These are phyloP conservation scores for Neoboletus brunneissimus DNA, from an alignment of 768 basidiomycete genomes.

Conservation along the genomic window DNA sequence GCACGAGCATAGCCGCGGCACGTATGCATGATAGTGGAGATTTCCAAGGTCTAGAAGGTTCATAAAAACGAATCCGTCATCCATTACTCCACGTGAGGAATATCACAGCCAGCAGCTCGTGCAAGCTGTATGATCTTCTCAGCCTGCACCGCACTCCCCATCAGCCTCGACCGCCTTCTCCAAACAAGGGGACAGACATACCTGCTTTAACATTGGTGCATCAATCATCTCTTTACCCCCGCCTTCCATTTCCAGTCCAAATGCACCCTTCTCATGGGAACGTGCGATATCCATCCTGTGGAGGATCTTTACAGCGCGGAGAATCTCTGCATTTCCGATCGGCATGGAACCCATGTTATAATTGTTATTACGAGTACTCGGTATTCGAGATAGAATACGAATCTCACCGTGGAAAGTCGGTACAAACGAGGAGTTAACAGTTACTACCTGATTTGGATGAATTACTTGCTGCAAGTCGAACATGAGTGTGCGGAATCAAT, in stretches of 20 bases:
- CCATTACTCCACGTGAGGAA: conserved; percentile 44
- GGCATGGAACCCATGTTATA: not conserved
- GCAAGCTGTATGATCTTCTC: conserved; percentile 53
- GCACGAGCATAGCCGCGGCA: not conserved
- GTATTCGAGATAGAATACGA: not conserved
- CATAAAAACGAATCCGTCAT: too few relatives aligned
- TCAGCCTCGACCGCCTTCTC: not conserved
- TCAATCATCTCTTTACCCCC: conserved; percentile 81
- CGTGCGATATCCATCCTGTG: conserved; percentile 61
- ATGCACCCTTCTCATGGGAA: conserved; percentile 56
- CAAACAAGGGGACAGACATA: not conserved
- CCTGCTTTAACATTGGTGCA: conserved; percentile 85
- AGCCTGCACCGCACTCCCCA: conserved; percentile 34
- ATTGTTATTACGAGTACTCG: not conserved
- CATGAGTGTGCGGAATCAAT: conserved; percentile 1
- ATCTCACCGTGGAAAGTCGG: conserved; percentile 64
- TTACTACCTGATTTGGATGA: conserved; percentile 79
- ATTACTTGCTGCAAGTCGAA: conserved; percentile 75
- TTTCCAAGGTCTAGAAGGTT: too few relatives aligned
- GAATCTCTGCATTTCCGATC: conserved; percentile 53
- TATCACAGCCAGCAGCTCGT: conserved; percentile 49
- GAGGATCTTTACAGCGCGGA: conserved; percentile 72
- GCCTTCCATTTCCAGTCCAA: conserved; percentile 60
- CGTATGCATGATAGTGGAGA: not conserved
- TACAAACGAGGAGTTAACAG: conserved; percentile 76